Evolutionary conservation across 2,329 filamentous ascomycete genomes (phyloP).

Genomic region (Fusarium irregulare): DNA sequence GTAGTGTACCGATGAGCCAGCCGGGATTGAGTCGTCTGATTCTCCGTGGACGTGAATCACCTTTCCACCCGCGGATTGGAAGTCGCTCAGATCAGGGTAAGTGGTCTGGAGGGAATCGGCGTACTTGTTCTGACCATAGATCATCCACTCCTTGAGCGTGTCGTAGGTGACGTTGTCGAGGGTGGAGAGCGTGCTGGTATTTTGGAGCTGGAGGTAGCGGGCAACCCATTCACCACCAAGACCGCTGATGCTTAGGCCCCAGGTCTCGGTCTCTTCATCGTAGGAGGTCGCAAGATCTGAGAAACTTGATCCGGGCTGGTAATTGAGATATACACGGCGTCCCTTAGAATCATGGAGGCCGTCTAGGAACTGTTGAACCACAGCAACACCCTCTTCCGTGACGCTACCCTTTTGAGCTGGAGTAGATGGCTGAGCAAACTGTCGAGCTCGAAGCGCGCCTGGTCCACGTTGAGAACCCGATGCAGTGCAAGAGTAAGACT

Average conservation of each 20-base stretch:
- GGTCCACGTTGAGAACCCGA: background rate
- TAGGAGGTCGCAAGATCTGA: conserved; percentile 49
- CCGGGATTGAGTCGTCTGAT: conserved; percentile 63
- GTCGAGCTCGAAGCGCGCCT: conserved; percentile 23
- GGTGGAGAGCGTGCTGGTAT: conserved; percentile 55
- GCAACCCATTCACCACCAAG: conserved; percentile 53
- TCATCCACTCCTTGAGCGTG: conserved; percentile 66
- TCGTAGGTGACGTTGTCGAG: conserved; percentile 65
- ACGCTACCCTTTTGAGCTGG: conserved; percentile 51
- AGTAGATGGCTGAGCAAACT: conserved; percentile 19
- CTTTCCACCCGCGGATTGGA: conserved; percentile 64
- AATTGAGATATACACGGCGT: conserved; percentile 52
- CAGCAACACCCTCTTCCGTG: conserved; percentile 49
- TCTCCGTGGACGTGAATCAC: conserved; percentile 70
- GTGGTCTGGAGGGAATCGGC: conserved; percentile 65
- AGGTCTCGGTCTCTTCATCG: conserved; percentile 48
- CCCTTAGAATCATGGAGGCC: conserved; percentile 51
- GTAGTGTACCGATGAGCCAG: conserved; percentile 66
- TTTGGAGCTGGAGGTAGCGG: conserved; percentile 56
- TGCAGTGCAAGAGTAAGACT: conserved; percentile 50
- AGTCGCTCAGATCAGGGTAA: conserved; percentile 62
- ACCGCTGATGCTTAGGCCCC: conserved; percentile 49
- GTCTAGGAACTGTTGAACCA: conserved; percentile 51
- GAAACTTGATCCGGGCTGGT: conserved; percentile 50
- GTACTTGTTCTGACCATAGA: conserved; percentile 60